Conservation (phyloP, 352 stramenopile species). For the Phytophthora lateralis region DNA sequence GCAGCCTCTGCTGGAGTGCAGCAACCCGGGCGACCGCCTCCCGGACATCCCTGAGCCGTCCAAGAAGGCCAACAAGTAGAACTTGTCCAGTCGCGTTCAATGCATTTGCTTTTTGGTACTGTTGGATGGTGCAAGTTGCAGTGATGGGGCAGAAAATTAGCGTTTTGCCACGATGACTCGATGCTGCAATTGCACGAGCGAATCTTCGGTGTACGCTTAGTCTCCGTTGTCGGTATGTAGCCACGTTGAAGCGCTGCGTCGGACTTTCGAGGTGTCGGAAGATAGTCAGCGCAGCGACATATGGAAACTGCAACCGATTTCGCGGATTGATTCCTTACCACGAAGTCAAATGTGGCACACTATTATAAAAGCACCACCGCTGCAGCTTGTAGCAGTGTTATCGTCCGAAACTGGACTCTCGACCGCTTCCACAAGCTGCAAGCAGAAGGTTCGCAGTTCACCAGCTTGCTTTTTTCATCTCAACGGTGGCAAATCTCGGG, state of each 20-base stretch:
- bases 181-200: constrained; percentile 8
- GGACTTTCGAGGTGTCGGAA: constrained; percentile 21
- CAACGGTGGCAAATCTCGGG: background rate
- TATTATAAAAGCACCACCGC: too few species aligned
- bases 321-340: background rate
- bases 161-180: constrained; percentile 3
- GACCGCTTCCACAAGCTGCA: constrained; percentile 4
- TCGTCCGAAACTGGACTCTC: too few species aligned
- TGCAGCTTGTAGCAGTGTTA: too few species aligned
- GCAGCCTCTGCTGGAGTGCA: constrained; percentile 41
- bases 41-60: constrained; percentile 19
- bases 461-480: constrained; percentile 23
- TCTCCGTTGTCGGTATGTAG: constrained; percentile 10
- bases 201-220: constrained; percentile 7
- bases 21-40: constrained; percentile 19
- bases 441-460: constrained; percentile 20
- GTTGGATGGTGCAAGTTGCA: background rate
- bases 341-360: background rate
- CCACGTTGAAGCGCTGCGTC: constrained; percentile 6
- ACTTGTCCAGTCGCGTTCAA: background rate
- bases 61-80: constrained; percentile 16
- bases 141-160: constrained; percentile 8
- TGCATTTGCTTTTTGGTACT: constrained; percentile 1
- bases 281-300: constrained; percentile 19
- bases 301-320: background rate